Evolutionary conservation across 768 basidiomycete species (phyloP).

Genomic region (Neoboletus subvelutipes): DNA sequence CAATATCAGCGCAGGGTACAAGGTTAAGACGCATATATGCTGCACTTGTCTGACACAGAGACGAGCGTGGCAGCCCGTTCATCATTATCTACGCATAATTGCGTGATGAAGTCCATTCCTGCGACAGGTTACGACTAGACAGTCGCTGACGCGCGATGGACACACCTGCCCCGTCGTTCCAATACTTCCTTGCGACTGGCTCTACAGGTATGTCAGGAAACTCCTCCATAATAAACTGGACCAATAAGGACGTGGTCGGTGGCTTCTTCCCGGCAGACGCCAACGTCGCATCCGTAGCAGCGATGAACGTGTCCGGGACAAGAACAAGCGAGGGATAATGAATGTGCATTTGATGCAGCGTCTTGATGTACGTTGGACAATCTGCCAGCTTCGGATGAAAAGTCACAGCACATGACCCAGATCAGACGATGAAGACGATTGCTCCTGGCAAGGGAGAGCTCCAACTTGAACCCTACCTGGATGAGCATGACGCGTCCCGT

Average conservation of each 20-base stretch:
- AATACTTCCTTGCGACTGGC: slow-evolving; percentile 74
- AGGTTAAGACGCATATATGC: slow-evolving; percentile 34
- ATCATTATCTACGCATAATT: slow-evolving; percentile 78
- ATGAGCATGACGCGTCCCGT: slow-evolving; percentile 74
- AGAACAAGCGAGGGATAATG: slow-evolving; percentile 70
- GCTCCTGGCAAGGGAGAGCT: background rate
- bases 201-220: slow-evolving; percentile 69
- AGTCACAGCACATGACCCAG: background rate
- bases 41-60: slow-evolving; percentile 75
- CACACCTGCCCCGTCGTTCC: slow-evolving; percentile 80
- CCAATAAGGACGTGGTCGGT: slow-evolving; percentile 55
- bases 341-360: slow-evolving; percentile 80
- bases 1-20: slow-evolving; percentile 5
- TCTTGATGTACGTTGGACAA: slow-evolving; percentile 86
- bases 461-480: slow-evolving; percentile 55
- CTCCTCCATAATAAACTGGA: slow-evolving; percentile 72
- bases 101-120: slow-evolving; percentile 79
- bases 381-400: slow-evolving; percentile 62
- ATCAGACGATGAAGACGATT: slow-evolving; percentile 1
- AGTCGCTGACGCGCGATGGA: background rate
- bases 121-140: background rate
- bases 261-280: slow-evolving; percentile 46
- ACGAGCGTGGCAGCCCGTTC: slow-evolving; percentile 79
- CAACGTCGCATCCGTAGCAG: slow-evolving; percentile 49
- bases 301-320: slow-evolving; percentile 80